These are phyloP conservation scores for Binderoboletus segoi DNA, from an alignment of 1,284 basidiomycete genomes.

Conservation along the genomic window DNA sequence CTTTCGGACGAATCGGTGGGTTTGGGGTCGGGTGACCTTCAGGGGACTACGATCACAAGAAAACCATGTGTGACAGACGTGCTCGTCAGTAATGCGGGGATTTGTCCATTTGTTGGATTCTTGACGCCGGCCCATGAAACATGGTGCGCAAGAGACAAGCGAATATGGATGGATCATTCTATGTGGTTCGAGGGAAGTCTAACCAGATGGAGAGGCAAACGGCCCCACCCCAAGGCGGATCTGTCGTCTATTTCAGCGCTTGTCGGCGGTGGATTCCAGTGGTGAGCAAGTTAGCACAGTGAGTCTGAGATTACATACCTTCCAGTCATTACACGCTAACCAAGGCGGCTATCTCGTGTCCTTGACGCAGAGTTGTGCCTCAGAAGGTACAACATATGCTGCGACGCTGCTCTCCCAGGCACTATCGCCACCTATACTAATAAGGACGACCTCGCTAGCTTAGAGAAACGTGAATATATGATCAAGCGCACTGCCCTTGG, in stretches of 20 bases:
- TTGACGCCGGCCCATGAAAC: too few species aligned
- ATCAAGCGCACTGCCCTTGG: conserved; percentile 68
- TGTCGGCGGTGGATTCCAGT: conserved; percentile 74
- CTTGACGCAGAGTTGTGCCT: conserved; percentile 81
- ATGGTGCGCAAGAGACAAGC: conserved; percentile 70
- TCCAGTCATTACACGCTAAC: conserved; percentile 74
- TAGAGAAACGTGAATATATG: conserved; percentile 65
- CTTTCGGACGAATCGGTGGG: too few species aligned
- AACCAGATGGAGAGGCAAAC: conserved; percentile 69
- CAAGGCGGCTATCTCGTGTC: conserved; percentile 80
- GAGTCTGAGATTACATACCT: neutral
- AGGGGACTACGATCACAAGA: too few species aligned
- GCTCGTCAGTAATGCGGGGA: too few species aligned
- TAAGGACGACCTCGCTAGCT: conserved; percentile 70
- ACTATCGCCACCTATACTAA: conserved; percentile 83
- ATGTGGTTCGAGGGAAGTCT: too few species aligned
- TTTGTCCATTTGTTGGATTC: too few species aligned
- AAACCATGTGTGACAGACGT: too few species aligned
- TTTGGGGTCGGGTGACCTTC: too few species aligned
- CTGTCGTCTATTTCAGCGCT: conserved; percentile 68
- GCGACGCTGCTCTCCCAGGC: conserved; percentile 68
- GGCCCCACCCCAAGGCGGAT: conserved; percentile 73
- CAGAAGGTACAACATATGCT: conserved; percentile 75
- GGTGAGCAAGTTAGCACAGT: neutral
- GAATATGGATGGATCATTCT: conserved; percentile 74